phyloP scores from a whole-genome alignment of 2,329 filamentous ascomycete genomes.

The Coniochaeta sp. region DNA sequence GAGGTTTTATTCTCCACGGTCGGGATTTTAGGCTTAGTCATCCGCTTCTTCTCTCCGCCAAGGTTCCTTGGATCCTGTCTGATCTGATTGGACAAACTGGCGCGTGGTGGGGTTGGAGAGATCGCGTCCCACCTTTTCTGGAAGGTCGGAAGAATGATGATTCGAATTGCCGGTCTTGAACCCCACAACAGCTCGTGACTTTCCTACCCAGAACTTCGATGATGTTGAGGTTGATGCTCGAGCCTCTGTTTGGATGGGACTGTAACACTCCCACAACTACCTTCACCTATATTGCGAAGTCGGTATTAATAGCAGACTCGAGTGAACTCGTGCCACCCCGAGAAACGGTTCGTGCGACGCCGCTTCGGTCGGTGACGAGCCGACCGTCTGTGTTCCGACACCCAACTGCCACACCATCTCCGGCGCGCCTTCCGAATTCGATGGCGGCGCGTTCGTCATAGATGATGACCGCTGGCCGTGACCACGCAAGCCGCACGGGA shows the following conservation, averaged over 20 bases:
- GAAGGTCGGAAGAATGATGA: neutral
- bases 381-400: neutral
- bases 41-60: neutral
- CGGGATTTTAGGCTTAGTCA: slow-evolving; percentile 10
- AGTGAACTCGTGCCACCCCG: no score
- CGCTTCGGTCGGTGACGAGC: neutral
- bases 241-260: no score
- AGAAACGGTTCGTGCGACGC: slow-evolving; percentile 1
- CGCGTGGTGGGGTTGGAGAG: neutral
- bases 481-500: neutral
- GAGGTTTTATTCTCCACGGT: slow-evolving; percentile 12
- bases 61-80: neutral
- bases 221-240: no score
- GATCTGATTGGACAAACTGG: neutral
- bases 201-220: no score
- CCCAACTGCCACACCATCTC: slow-evolving; percentile 4
- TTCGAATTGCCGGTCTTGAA: neutral
- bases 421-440: slow-evolving; percentile 19
- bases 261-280: no score
- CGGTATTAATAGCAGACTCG: no score
- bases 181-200: no score
- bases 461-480: slow-evolving; percentile 7
- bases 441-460: slow-evolving; percentile 7
- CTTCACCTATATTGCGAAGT: no score
- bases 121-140: neutral